A percentile compares a stretch with the other conserved stretches of the same genome.
Evolutionary conservation across 768 basidiomycete species (phyloP).

Genomic region (Serendipita indica): DNA sequence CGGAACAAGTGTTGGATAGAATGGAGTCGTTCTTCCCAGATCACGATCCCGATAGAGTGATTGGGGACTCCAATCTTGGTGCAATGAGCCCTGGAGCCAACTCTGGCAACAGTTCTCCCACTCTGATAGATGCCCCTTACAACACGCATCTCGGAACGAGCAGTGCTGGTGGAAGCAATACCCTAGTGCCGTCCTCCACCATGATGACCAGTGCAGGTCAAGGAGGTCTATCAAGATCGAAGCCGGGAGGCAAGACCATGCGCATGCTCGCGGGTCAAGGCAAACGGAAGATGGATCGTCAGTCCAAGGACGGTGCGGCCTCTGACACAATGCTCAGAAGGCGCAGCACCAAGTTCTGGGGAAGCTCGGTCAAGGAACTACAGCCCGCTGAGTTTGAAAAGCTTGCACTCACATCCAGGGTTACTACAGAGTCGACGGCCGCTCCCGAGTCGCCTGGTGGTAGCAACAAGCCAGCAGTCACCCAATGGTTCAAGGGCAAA

Average conservation of each 20-base stretch:
- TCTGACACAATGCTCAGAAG: conserved; percentile 37
- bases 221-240: conserved; percentile 31
- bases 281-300: conserved; percentile 58
- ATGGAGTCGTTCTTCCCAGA: conserved; percentile 92
- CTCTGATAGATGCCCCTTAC: conserved; percentile 36
- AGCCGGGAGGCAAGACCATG: conserved; percentile 82
- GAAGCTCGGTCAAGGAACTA: conserved; percentile 73
- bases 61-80: conserved; percentile 56
- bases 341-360: conserved; percentile 92
- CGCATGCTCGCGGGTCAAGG: conserved; percentile 82
- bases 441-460: background rate
- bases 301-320: conserved; percentile 29
- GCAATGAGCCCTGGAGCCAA: background rate
- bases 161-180: conserved; percentile 25
- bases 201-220: conserved; percentile 16
- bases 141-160: background rate
- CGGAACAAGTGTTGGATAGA: conserved; percentile 86
- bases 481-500: conserved; percentile 34
- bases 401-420: background rate
- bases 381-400: background rate
- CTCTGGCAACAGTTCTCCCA: conserved; percentile 68
- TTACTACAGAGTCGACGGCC: background rate
- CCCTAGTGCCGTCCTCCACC: conserved; percentile 21
- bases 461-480: background rate
- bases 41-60: conserved; percentile 89